Evolutionary conservation across 2,329 filamentous ascomycete species (phyloP).

Genomic region (Pleomassaria siparia): DNA sequence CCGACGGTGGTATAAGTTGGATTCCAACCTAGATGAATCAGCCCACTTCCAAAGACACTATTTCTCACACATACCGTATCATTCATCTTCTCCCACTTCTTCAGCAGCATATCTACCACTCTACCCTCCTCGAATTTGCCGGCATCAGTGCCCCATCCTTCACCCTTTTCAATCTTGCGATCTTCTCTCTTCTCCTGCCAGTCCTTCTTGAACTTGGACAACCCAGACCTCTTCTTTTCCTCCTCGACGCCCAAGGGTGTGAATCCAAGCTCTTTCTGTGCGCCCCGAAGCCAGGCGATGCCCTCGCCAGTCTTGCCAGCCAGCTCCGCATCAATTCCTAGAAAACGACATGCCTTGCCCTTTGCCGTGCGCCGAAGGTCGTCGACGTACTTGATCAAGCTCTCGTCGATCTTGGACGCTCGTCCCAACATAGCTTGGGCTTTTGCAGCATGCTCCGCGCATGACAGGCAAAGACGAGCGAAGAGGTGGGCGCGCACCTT

Average conservation of each 20-base stretch:
- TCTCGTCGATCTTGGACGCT: constrained; percentile 59
- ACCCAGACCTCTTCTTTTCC: constrained; percentile 55
- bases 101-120: constrained; percentile 82
- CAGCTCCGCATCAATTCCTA: constrained; percentile 85
- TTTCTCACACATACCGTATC: constrained; percentile 68
- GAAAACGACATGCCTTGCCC: constrained; percentile 85
- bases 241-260: constrained; percentile 42
- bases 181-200: constrained; percentile 79
- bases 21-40: constrained; percentile 68
- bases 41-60: not conserved
- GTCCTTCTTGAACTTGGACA: constrained; percentile 70
- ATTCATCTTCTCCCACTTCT: constrained; percentile 90
- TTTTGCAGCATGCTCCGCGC: constrained; percentile 81
- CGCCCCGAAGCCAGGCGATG: constrained; percentile 83
- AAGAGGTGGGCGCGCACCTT: constrained; percentile 88
- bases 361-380: constrained; percentile 74
- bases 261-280: constrained; percentile 72
- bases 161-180: constrained; percentile 71
- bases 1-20: constrained; percentile 71
- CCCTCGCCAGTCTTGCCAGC: constrained; percentile 79
- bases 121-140: constrained; percentile 82
- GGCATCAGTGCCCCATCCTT: constrained; percentile 76
- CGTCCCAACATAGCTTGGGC: constrained; percentile 57
- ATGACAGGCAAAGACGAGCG: constrained; percentile 82
- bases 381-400: constrained; percentile 71